Evolutionary conservation across 1,284 basidiomycete genomes (phyloP).

Genomic region (Microbotryum saponariae): DNA sequence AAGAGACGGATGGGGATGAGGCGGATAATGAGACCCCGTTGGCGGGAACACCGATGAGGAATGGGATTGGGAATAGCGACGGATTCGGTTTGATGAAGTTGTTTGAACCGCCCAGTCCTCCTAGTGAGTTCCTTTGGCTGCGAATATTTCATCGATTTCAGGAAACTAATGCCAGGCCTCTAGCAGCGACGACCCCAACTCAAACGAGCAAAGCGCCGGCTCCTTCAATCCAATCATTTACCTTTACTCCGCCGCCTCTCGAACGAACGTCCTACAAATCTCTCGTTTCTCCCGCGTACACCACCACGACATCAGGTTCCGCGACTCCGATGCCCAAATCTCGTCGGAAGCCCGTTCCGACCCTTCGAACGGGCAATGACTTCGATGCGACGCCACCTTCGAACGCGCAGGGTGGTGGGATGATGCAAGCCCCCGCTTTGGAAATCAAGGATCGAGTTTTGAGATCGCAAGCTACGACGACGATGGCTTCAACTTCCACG

Average conservation of each 20-base stretch:
- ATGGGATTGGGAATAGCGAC: neutral
- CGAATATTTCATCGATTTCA: neutral
- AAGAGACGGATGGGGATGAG: neutral
- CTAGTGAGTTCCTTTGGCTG: neutral
- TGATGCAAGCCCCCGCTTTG: too few species aligned
- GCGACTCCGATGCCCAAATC: neutral
- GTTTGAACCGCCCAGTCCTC: constrained; percentile 22
- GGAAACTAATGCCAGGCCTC: too few species aligned
- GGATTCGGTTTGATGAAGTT: constrained; percentile 15
- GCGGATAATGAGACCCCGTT: neutral
- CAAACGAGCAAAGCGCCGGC: neutral
- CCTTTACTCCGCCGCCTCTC: neutral
- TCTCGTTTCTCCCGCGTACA: neutral
- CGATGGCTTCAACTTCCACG: too few species aligned
- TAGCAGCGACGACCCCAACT: neutral
- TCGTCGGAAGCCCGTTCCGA: constrained; percentile 1
- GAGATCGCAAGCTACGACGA: too few species aligned
- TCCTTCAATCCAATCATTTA: neutral
- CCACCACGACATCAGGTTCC: neutral
- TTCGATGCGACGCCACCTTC: neutral
- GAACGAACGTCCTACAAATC: neutral
- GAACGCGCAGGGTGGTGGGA: neutral
- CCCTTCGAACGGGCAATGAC: neutral
- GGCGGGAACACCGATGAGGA: neutral
- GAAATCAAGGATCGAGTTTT: too few species aligned